Base-by-base conservation (phyloP, 2,329 filamentous ascomycete genomes). In the Parasarocladium wereldwijsianum region DNA sequence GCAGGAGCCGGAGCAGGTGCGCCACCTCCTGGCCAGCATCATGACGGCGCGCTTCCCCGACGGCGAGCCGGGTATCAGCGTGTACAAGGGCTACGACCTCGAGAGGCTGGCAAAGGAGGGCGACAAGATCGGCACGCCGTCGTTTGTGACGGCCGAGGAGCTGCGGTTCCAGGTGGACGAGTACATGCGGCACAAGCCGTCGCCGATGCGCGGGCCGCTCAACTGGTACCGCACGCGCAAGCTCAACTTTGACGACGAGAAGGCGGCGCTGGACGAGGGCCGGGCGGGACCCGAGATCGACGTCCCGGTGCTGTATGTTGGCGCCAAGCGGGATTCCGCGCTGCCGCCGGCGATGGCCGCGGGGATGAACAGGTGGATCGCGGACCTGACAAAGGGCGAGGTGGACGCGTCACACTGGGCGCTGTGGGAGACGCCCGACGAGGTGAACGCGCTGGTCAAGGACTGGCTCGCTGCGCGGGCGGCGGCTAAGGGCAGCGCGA, bases 141-240 rank as follows among this genome's bases (percentile, higher is more conserved):
- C 59, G 33, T 47, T 92, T 23, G 40, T 93, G 38, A 66, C 58
- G 35, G 60, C 68, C 20, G 72, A 79, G 46, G 80, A 86, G 53
- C 52, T 87, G 25, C 74, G 86, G 32, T 80, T 73, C 54, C 94
- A 94, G 51, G 71, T 71, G 12, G 54, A 68, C 17, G 64, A 85
- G 54, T 93, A 76, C 52, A 52, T 60, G n/a, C 64, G 68, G 24
- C 68, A 76, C 45, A 27, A 37, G 11, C 38, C 36, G 7, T 49
- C 47, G 5, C 83, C 84, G 26, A 52, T 96, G 39, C 70, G 76
- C 39, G 84, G 84, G 1, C 82, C 84, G 11, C 60, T 84, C 36
- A 90, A 86, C 54, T 94, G 84, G 82, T 98, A 98, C 57, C 74
- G 85, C 24, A 79, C 70, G 3, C 62, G 70, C 13, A 58, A 69